phyloP scores from a whole-genome alignment of 192 early-diverging fungal genomes.

The Podila epigama region DNA sequence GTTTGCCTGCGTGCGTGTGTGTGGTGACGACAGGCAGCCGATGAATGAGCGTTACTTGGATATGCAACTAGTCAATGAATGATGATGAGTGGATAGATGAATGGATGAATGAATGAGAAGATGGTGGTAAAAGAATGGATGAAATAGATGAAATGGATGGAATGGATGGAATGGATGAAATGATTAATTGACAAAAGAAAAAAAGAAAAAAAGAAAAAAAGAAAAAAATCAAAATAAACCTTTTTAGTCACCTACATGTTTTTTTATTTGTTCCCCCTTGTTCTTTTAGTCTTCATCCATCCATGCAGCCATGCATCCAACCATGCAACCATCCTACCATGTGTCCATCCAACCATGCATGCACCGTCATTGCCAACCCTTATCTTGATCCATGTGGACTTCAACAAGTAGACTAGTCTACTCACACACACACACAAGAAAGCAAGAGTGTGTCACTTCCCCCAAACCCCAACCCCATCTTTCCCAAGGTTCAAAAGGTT shows the following conservation, averaged over 20 bases:
- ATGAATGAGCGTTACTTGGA: background rate
- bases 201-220: background rate
- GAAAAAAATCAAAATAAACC: background rate
- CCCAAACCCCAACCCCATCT: too few species aligned
- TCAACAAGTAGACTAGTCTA: too few species aligned
- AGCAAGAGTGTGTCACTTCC: too few species aligned
- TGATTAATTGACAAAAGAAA: background rate
- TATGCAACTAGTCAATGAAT: too few species aligned
- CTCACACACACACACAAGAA: too few species aligned
- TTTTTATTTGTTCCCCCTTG: background rate
- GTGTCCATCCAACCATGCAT: too few species aligned
- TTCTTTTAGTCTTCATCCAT: too few species aligned
- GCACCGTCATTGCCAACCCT: too few species aligned
- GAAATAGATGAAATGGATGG: background rate
- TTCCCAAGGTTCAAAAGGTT: too few species aligned
- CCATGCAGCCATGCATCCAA: background rate
- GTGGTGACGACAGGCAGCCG: background rate
- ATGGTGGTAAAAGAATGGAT: background rate
- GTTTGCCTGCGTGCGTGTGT: background rate
- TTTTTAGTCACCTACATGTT: too few species aligned
- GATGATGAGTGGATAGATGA: background rate
- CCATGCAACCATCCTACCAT: too few species aligned
- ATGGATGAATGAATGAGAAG: background rate
- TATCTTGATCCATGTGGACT: too few species aligned
- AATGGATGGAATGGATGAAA: background rate